Conservation (phyloP, 164 flowering plant species). For the Chloranthus sessilifolius region DNA sequence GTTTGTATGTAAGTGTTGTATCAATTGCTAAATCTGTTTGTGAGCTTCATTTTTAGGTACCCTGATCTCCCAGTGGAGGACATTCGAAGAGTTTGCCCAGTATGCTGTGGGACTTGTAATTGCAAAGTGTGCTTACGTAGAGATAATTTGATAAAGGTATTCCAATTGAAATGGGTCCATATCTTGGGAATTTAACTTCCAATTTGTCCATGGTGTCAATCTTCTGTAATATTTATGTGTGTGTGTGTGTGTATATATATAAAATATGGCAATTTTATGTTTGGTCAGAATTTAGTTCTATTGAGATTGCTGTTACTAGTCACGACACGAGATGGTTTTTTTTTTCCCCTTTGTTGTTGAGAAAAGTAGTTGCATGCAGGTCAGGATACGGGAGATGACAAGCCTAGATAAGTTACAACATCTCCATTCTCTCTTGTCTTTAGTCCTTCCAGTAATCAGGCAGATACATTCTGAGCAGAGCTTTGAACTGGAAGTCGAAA, state of each 20-base stretch:
- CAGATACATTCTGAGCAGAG: constrained; percentile 72
- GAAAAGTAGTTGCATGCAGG: constrained; percentile 33
- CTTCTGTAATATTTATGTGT: too few relatives aligned
- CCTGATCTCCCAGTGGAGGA: constrained; percentile 68
- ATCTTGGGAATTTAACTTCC: neutral
- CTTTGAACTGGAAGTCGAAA: constrained; percentile 75
- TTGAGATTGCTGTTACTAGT: too few relatives aligned
- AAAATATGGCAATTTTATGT: too few relatives aligned
- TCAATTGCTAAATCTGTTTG: constrained; percentile 2
- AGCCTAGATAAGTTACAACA: constrained; percentile 68
- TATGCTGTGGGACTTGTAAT: constrained; percentile 82
- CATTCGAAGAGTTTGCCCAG: constrained; percentile 78
- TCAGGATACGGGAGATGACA: constrained; percentile 66
- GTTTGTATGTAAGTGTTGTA: neutral
- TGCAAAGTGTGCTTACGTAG: constrained; percentile 72
- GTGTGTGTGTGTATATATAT: too few relatives aligned
- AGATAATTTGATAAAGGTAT: constrained; percentile 85
- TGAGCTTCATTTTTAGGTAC: constrained; percentile 49
- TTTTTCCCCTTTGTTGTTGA: too few relatives aligned
- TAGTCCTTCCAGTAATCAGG: constrained; percentile 83
- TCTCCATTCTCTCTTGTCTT: constrained; percentile 62
- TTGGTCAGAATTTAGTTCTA: too few relatives aligned
- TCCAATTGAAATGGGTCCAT: too few relatives aligned
- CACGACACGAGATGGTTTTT: too few relatives aligned
- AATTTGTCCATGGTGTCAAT: too few relatives aligned